Percentiles rank a stretch among this genome's conserved stretches.
Conservation (phyloP, 805 yeast species). For the Lachancea lanzarotensis region DNA sequence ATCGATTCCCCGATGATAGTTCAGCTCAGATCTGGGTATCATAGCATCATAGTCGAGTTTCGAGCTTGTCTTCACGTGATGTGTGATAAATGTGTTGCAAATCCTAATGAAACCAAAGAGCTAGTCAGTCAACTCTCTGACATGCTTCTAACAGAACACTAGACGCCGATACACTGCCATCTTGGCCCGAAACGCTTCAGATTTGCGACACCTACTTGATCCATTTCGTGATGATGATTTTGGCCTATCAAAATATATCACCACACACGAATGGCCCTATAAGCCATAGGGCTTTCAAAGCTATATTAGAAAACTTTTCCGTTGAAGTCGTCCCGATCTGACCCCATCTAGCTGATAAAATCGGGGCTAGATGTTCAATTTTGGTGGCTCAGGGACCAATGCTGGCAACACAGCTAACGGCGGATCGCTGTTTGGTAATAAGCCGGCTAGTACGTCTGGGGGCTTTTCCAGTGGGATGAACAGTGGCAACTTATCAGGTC, state of each 20-base stretch:
- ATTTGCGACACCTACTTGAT: too few species aligned
- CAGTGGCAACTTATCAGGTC: constrained; percentile 24
- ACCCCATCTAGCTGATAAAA: not conserved
- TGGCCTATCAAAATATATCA: too few species aligned
- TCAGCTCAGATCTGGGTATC: constrained; percentile 27
- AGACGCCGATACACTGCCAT: not conserved
- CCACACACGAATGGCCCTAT: not conserved
- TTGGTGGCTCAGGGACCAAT: constrained; percentile 21
- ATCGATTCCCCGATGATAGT: constrained; percentile 24
- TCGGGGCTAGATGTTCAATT: constrained; percentile 15
- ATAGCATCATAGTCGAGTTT: constrained; percentile 26
- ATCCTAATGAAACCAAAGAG: constrained; percentile 1
- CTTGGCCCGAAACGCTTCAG: too few species aligned
- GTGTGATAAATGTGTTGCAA: constrained; percentile 3
- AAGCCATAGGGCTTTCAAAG: too few species aligned
- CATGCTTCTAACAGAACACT: not conserved
- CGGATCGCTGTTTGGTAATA: constrained; percentile 31
- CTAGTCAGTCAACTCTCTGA: not conserved
- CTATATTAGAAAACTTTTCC: constrained; percentile 5
- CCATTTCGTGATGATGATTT: too few species aligned
- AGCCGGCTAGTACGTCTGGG: constrained; percentile 12
- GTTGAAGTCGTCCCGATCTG: not conserved
- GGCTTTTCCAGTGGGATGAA: constrained; percentile 11
- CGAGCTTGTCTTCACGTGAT: constrained; percentile 22
- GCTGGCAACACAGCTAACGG: constrained; percentile 13